phyloP scores from a whole-genome alignment of 2,329 filamentous ascomycete species.

The Eutypella sp. region DNA sequence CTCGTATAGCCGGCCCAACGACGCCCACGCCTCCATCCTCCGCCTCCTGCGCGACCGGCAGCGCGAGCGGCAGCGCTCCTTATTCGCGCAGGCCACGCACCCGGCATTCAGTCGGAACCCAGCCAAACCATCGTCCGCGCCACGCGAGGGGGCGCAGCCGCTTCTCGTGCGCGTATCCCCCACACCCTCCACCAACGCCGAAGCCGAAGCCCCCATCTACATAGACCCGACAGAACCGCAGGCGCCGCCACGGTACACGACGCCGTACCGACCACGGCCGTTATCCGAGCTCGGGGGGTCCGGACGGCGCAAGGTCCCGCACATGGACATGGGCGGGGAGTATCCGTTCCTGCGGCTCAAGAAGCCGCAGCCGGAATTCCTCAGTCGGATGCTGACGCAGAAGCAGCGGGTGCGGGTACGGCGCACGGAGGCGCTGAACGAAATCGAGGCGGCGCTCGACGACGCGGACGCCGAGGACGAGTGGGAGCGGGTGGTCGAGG shows the following conservation, averaged over 20 bases:
- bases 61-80: constrained; percentile 21
- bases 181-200: not conserved
- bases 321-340: constrained; percentile 48
- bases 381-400: constrained; percentile 54
- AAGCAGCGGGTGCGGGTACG: constrained; percentile 41
- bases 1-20: constrained; percentile 22
- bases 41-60: constrained; percentile 36
- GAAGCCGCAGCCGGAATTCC: constrained; percentile 58
- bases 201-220: too few species aligned
- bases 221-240: too few species aligned
- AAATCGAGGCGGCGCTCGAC: constrained; percentile 28
- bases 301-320: constrained; percentile 51
- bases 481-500: constrained; percentile 29
- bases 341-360: constrained; percentile 61
- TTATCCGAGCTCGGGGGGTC: constrained; percentile 41
- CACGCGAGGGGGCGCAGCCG: constrained; percentile 18
- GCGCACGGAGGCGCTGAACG: constrained; percentile 18
- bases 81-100: constrained; percentile 14
- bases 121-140: constrained; percentile 10
- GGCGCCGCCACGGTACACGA: constrained; percentile 39
- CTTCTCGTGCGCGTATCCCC: constrained; percentile 24
- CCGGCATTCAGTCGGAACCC: constrained; percentile 12
- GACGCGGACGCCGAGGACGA: constrained; percentile 30
- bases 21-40: constrained; percentile 38
- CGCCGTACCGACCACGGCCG: constrained; percentile 43